phyloP scores from a whole-genome alignment of 495 filamentous ascomycete genomes.

The Penicilliopsis zonata region DNA sequence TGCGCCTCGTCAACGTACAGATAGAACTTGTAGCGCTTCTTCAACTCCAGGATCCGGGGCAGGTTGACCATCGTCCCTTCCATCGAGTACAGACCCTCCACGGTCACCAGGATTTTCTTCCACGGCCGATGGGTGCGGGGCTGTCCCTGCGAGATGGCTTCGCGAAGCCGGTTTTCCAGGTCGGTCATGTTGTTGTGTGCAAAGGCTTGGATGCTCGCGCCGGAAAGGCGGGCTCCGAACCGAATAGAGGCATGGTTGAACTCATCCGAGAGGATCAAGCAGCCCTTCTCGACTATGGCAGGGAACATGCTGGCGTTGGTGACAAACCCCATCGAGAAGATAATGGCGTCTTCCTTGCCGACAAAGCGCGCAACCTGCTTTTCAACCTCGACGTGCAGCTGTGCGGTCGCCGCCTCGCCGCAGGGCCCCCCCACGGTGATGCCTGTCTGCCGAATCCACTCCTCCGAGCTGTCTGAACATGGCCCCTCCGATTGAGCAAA shows the following conservation, averaged over 20 bases:
- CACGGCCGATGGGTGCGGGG: slow-evolving; percentile 83
- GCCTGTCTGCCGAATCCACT: slow-evolving; percentile 60
- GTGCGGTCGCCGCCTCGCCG: slow-evolving; percentile 62
- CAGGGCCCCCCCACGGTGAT: slow-evolving; percentile 59
- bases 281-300: slow-evolving; percentile 70
- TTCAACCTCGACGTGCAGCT: slow-evolving; percentile 70
- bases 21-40: slow-evolving; percentile 81
- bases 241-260: slow-evolving; percentile 88
- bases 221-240: slow-evolving; percentile 72
- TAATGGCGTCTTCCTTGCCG: slow-evolving; percentile 72
- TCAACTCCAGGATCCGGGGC: slow-evolving; percentile 62
- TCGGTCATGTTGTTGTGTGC: slow-evolving; percentile 80
- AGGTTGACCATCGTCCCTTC: slow-evolving; percentile 88
- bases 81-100: slow-evolving; percentile 90
- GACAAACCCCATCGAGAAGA: slow-evolving; percentile 88
- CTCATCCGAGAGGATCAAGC: slow-evolving; percentile 79
- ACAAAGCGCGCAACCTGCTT: slow-evolving; percentile 71
- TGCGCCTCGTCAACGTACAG: slow-evolving; percentile 87
- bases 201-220: slow-evolving; percentile 77
- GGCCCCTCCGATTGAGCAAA: slow-evolving; percentile 89
- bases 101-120: slow-evolving; percentile 87
- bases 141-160: slow-evolving; percentile 78
- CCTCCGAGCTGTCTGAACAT: slow-evolving; percentile 78
- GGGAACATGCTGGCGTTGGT: slow-evolving; percentile 80
- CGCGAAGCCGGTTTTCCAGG: slow-evolving; percentile 63